Evolutionary conservation across 2,329 filamentous ascomycete species (phyloP), one percentile per base, ranked within the genome.

Genomic region (Pseudopithomyces chartarum): DNA sequence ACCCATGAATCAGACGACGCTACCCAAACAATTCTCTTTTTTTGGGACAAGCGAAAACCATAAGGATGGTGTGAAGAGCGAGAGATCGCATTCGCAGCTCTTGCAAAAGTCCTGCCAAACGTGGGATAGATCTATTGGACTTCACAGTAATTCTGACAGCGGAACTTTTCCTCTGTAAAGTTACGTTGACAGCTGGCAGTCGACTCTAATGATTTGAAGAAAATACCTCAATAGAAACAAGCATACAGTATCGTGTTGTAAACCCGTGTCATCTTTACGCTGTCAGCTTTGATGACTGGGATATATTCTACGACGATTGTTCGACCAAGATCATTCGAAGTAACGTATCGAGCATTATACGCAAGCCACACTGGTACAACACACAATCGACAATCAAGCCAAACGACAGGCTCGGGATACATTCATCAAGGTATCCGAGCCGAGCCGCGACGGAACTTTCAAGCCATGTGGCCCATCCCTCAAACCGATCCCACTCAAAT

Each of bases 341-440:
- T 20, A 38, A n/a, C 17, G 10, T 12, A 15, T 40, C 34, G 33
- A 39, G 19, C 12, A 13, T 22, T 17, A 32, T 34, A 29, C 20
- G 26, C 45, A 48, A 39, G 33, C 33, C 45, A 48, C 45, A 20
- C 45, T 48, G 32, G 22, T 32, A 48, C 45, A 48, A 19, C 45
- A 13, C 36, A 13, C 7, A 23, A 12, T 33, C 19, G 22, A 15
- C 17, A n/a, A n/a, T 19, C 15, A 36, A 5, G 45, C 32, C 45
- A 19, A n/a, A n/a, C 3, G 26, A 10, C 20, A 11, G 11, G 20
- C 15, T 36, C 11, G 32, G 17, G 17, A n/a, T 15, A 32, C 29
- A 47, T 22, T 36, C 11, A 12, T 46, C 13, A 23, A 12, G 19
- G 44, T 32, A 3, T 46, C 20, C 20, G 29, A 19, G n/a, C 44